phyloP scores from a whole-genome alignment of 1,284 basidiomycete genomes.

The Melampsora americana region DNA sequence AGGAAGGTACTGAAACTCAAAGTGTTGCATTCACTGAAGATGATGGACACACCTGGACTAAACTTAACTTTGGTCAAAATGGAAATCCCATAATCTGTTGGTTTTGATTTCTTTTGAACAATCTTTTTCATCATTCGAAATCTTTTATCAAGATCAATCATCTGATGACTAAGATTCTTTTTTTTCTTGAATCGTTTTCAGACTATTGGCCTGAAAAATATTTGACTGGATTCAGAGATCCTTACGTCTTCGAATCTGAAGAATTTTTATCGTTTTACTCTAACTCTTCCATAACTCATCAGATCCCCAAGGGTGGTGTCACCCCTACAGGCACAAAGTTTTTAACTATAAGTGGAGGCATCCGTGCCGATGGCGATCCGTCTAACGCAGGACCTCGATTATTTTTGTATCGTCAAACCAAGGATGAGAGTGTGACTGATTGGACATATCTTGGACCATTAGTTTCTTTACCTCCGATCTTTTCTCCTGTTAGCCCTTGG shows the following conservation, averaged over 20 bases:
- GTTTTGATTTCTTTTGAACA: constrained; percentile 39
- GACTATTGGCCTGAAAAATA: constrained; percentile 39
- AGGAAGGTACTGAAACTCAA: constrained; percentile 48
- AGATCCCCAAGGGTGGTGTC: neutral
- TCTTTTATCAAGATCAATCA: neutral
- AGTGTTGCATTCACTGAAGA: constrained; percentile 49
- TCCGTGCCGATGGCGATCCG: constrained; percentile 39
- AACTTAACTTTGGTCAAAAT: constrained; percentile 46
- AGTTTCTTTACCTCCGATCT: constrained; percentile 14
- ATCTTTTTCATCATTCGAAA: too few relatives aligned
- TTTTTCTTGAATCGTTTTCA: constrained; percentile 45
- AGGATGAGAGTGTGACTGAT: constrained; percentile 43
- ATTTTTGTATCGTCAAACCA: constrained; percentile 49
- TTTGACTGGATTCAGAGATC: constrained; percentile 49
- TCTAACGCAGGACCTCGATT: constrained; percentile 45
- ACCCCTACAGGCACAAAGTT: constrained; percentile 44
- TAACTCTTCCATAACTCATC: constrained; percentile 29
- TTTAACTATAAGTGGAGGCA: constrained; percentile 48
- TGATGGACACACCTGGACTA: constrained; percentile 48
- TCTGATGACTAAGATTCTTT: neutral
- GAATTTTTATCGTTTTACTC: constrained; percentile 43
- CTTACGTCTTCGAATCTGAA: constrained; percentile 48
- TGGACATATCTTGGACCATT: constrained; percentile 49
- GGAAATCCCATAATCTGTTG: constrained; percentile 49
- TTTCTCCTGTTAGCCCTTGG: constrained; percentile 45